These are phyloP conservation scores for Pterocarpus santalinus DNA, from an alignment of 306 rosid species.

Conservation along the genomic window DNA sequence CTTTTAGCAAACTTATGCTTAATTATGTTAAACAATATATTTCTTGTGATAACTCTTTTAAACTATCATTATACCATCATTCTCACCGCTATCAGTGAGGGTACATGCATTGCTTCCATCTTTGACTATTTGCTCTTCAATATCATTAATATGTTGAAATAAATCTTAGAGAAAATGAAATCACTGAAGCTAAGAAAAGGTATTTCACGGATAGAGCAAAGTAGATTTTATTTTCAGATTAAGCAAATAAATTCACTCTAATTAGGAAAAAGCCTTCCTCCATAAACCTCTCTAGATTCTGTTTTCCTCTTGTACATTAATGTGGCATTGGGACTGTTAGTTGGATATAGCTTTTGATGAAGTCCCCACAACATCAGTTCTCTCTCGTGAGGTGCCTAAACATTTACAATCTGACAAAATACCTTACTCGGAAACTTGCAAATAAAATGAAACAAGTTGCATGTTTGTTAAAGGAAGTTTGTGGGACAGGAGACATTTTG, in stretches of 20 bases:
- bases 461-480: no score
- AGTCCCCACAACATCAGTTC: background rate
- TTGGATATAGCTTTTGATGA: background rate
- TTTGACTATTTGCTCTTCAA: background rate
- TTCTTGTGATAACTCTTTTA: slow-evolving; percentile 29
- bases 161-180: slow-evolving; percentile 6
- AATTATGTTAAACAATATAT: background rate
- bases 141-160: slow-evolving; percentile 11
- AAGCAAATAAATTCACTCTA: background rate
- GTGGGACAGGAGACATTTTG: no score
- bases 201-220: slow-evolving; percentile 2
- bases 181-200: slow-evolving; percentile 13
- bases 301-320: no score
- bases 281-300: no score
- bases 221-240: slow-evolving; percentile 16
- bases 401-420: background rate
- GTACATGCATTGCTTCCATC: slow-evolving; percentile 17
- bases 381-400: background rate
- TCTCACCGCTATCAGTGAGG: background rate
- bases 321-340: no score
- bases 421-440: no score
- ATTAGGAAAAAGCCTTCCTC: no score
- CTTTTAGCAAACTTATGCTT: background rate
- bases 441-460: no score
- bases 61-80: slow-evolving; percentile 1